Percentiles rank a stretch among this genome's conserved stretches.
phyloP scores from a whole-genome alignment of 2,329 filamentous ascomycete genomes.

The Neofusicoccum laricinum region DNA sequence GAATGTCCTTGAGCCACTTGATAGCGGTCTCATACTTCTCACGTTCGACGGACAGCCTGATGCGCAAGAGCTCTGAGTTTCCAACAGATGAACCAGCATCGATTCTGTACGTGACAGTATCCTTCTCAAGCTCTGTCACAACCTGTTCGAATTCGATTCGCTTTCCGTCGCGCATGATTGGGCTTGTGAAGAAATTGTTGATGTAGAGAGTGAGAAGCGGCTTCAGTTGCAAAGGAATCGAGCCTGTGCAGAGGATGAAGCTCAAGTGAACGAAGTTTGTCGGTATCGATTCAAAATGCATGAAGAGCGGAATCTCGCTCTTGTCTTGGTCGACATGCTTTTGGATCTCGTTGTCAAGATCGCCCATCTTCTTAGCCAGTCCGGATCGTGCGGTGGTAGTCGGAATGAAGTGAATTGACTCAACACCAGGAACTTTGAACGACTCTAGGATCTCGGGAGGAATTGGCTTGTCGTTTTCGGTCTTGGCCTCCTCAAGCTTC shows the following conservation, averaged over 20 bases:
- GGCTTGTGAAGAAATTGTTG: slow-evolving; percentile 93
- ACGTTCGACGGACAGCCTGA: slow-evolving; percentile 82
- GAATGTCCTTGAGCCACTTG: slow-evolving; percentile 78
- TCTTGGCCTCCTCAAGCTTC: slow-evolving; percentile 78
- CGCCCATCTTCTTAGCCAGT: slow-evolving; percentile 68
- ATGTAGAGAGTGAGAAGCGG: slow-evolving; percentile 81
- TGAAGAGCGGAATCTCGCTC: slow-evolving; percentile 69
- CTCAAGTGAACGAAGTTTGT: slow-evolving; percentile 89
- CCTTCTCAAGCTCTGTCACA: slow-evolving; percentile 83
- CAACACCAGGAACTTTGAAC: slow-evolving; percentile 78
- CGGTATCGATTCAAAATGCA: slow-evolving; percentile 95
- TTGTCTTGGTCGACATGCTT: slow-evolving; percentile 69
- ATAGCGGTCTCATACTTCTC: slow-evolving; percentile 83
- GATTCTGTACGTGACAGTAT: slow-evolving; percentile 82
- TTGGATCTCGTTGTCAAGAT: slow-evolving; percentile 68
- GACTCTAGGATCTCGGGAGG: slow-evolving; percentile 75
- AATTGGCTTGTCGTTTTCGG: slow-evolving; percentile 83
- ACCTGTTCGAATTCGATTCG: slow-evolving; percentile 86
- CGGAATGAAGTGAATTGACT: slow-evolving; percentile 93
- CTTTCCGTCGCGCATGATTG: slow-evolving; percentile 72
- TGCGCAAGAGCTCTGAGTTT: slow-evolving; percentile 76
- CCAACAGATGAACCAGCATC: slow-evolving; percentile 66
- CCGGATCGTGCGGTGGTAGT: slow-evolving; percentile 83
- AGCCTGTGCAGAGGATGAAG: slow-evolving; percentile 73
- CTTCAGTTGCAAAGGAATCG: slow-evolving; percentile 76